These are phyloP conservation scores for Pythium graminicola DNA, from an alignment of 352 stramenopile species.

Conservation along the genomic window DNA sequence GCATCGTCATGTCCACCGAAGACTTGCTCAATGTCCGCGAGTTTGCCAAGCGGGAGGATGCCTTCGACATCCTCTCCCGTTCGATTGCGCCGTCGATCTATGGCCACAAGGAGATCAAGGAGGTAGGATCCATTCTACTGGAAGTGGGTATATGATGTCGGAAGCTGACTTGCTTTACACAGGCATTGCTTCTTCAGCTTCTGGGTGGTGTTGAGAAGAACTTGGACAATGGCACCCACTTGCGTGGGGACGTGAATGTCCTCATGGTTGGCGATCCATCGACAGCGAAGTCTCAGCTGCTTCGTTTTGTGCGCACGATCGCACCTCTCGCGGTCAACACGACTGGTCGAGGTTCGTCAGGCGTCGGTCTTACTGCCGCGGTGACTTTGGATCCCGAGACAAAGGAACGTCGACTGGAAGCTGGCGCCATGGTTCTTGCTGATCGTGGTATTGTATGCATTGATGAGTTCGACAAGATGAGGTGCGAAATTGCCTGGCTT, in stretches of 20 bases:
- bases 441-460: conserved; percentile 99
- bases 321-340: conserved; percentile 90
- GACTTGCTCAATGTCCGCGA: conserved; percentile 92
- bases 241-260: conserved; percentile 99
- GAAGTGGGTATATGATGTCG: background rate
- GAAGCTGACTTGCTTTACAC: background rate
- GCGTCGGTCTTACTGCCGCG: conserved; percentile 96
- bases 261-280: conserved; percentile 97
- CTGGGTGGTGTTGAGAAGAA: conserved; percentile 94
- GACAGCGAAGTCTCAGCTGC: conserved; percentile 98
- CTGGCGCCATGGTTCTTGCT: conserved; percentile 98
- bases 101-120: conserved; percentile 97
- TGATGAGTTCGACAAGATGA: conserved; percentile 99
- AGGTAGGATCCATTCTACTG: conserved; percentile 49
- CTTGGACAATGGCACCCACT: conserved; percentile 97
- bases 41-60: conserved; percentile 87
- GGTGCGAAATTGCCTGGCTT: conserved; percentile 25
- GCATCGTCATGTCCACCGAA: conserved; percentile 86
- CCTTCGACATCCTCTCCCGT: conserved; percentile 90
- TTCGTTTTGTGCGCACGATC: conserved; percentile 96
- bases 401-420: conserved; percentile 92
- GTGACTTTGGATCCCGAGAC: conserved; percentile 96
- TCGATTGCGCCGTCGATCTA: conserved; percentile 98
- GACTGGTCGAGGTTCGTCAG: conserved; percentile 72
- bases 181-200: conserved; percentile 72